These are phyloP conservation scores for Cicer cuneatum DNA, from an alignment of 306 rosid genomes.

Conservation along the genomic window DNA sequence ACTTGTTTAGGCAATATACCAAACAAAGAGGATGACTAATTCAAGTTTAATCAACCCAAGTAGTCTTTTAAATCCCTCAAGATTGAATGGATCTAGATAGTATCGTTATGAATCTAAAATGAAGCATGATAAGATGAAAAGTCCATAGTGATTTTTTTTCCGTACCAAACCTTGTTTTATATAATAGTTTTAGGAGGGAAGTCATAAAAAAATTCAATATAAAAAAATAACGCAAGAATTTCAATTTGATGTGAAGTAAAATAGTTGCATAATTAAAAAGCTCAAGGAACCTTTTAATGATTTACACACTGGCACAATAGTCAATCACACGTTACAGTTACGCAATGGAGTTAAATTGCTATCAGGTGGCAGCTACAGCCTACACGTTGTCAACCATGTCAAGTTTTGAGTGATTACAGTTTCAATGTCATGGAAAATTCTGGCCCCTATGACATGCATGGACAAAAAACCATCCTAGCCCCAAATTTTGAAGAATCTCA, in stretches of 20 bases:
- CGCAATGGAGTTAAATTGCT: background rate
- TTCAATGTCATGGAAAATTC: background rate
- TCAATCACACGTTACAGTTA: background rate
- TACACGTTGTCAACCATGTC: too few relatives aligned
- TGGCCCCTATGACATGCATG: background rate
- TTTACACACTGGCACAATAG: background rate
- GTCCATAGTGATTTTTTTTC: background rate
- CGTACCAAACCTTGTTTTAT: background rate
- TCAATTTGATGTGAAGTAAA: background rate
- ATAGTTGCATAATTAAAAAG: background rate
- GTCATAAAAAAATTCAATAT: background rate
- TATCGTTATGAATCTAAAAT: background rate
- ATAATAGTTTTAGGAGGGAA: background rate
- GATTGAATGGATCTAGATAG: background rate
- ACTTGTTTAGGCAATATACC: background rate
- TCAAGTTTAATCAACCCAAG: background rate
- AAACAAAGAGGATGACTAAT: background rate
- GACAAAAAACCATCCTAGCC: background rate
- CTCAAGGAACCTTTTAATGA: background rate
- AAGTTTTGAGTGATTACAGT: background rate
- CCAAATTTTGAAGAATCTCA: background rate
- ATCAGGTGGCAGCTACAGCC: background rate
- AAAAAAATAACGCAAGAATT: background rate
- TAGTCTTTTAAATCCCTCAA: background rate
- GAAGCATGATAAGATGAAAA: constrained; percentile 1